Evolutionary conservation across 169 alveolate genomes (phyloP).

Genomic region (Cryptosporidium meleagridis): DNA sequence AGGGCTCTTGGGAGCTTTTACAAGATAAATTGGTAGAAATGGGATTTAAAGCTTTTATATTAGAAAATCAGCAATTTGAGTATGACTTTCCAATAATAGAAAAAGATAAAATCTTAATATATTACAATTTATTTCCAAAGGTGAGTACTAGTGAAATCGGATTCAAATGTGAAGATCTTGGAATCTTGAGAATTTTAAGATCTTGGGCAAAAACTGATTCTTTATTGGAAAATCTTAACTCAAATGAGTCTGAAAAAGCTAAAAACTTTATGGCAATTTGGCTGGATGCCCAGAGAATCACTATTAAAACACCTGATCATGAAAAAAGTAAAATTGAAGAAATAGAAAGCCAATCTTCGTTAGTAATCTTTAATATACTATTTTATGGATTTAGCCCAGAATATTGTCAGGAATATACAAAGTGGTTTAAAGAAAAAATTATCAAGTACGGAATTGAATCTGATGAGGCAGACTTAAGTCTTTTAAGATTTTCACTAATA

Average conservation of each 20-base stretch:
- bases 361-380: constrained; percentile 3
- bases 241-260: neutral
- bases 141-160: neutral
- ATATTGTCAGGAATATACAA: constrained; percentile 39
- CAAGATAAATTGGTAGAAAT: neutral
- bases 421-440: neutral
- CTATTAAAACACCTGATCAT: neutral
- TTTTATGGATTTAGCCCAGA: constrained; percentile 26
- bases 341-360: constrained; percentile 9
- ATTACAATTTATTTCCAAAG: neutral
- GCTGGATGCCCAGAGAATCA: constrained; percentile 1
- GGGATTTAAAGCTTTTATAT: constrained; percentile 11
- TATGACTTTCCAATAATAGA: neutral
- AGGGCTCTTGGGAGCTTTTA: constrained; percentile 10
- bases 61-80: neutral
- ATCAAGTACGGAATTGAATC: neutral
- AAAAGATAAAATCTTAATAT: neutral
- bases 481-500: constrained; percentile 4
- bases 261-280: neutral
- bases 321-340: neutral
- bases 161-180: neutral
- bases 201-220: constrained; percentile 36
- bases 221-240: neutral
- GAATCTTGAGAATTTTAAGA: constrained; percentile 11
- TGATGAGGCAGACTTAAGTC: neutral